These are phyloP conservation scores for Tulasnella sp. DNA, from an alignment of 768 basidiomycete genomes.

Conservation along the genomic window DNA sequence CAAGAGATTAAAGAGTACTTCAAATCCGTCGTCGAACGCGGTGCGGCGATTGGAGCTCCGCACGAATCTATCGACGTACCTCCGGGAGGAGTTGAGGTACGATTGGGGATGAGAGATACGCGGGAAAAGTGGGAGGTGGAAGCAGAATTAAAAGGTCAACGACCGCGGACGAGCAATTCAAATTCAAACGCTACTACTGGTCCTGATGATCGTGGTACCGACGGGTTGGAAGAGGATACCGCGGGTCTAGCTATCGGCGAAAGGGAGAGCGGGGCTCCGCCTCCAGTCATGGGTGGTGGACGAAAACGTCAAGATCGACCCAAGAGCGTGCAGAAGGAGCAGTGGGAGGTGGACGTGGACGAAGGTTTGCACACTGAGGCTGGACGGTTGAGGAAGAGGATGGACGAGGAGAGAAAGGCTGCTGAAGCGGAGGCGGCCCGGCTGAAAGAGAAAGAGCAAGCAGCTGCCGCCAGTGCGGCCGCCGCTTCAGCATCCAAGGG, in stretches of 20 bases:
- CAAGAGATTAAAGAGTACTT: constrained; percentile 47
- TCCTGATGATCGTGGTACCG: not conserved
- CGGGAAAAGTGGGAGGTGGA: constrained; percentile 83
- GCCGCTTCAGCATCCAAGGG: constrained; percentile 1
- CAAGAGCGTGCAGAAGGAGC: constrained; percentile 55
- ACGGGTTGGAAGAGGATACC: constrained; percentile 21
- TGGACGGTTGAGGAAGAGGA: constrained; percentile 56
- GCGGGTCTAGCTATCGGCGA: constrained; percentile 21
- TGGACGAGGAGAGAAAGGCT: not conserved
- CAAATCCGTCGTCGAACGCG: constrained; percentile 51
- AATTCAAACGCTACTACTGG: not conserved
- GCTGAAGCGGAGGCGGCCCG: not conserved
- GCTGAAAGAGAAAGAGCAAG: constrained; percentile 2
- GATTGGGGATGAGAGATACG: constrained; percentile 68
- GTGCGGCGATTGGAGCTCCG: constrained; percentile 10
- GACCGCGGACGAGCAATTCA: not conserved
- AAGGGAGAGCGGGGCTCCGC: constrained; percentile 7
- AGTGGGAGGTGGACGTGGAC: constrained; percentile 82
- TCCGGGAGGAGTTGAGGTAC: constrained; percentile 8
- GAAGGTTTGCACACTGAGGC: constrained; percentile 76
- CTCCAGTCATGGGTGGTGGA: constrained; percentile 17
- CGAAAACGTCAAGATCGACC: constrained; percentile 21
- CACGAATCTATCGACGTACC: constrained; percentile 18
- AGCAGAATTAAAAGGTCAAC: constrained; percentile 53
- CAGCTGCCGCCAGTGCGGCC: constrained; percentile 44